Percentiles rank a stretch among this genome's conserved stretches.
Conservation (phyloP, 192 early-diverging fungal species). For the Linnemannia schmuckeri region DNA sequence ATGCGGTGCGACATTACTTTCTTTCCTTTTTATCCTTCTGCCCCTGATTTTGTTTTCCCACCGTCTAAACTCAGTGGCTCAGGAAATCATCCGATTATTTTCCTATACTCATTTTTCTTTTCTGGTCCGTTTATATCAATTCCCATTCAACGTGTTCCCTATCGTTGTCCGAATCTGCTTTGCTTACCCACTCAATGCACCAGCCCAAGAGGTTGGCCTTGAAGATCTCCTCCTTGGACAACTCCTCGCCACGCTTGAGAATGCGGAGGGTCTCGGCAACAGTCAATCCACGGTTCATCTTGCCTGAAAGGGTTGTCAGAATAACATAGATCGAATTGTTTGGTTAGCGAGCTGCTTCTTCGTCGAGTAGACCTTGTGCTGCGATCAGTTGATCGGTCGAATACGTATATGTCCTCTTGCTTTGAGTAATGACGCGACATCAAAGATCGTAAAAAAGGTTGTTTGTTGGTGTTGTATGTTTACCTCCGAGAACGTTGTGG, state of each 20-base stretch:
- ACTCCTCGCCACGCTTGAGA: conserved; percentile 73
- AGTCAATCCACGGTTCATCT: conserved; percentile 98
- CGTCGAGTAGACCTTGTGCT: background rate
- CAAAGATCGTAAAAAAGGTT: background rate
- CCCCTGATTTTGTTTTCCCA: background rate
- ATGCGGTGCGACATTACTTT: background rate
- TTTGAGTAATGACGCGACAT: background rate
- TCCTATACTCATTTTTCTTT: background rate
- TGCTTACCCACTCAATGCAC: conserved; percentile 90
- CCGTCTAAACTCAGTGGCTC: background rate
- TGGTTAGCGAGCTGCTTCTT: background rate
- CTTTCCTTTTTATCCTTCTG: background rate
- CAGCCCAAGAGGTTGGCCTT: conserved; percentile 94
- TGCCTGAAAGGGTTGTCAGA: conserved; percentile 66
- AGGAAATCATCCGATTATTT: background rate
- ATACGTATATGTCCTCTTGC: too few relatives aligned
- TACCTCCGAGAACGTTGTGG: conserved; percentile 68
- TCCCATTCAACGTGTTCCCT: too few relatives aligned
- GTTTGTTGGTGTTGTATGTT: conserved; percentile 19
- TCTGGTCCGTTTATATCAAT: too few relatives aligned
- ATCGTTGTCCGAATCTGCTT: too few relatives aligned
- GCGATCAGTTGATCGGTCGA: background rate
- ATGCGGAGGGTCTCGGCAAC: conserved; percentile 92
- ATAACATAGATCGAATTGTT: background rate
- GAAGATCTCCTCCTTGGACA: conserved; percentile 85